Evolutionary conservation across 257 asterid species (phyloP), one percentile per base, ranked within the genome.

Genomic region (Scutellaria barbata): DNA sequence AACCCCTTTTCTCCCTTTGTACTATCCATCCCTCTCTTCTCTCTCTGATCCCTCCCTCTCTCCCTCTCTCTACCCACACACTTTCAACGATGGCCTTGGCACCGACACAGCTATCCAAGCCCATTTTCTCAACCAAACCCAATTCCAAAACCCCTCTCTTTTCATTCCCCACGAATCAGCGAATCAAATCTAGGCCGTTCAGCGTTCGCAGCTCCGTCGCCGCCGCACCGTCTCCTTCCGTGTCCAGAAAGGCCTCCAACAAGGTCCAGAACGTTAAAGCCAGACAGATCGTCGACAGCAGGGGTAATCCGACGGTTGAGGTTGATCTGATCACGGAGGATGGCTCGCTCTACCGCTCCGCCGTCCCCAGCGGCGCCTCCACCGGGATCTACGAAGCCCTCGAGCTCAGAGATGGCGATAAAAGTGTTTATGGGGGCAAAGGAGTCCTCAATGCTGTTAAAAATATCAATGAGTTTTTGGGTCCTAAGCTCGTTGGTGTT

Each of bases 281-380:
- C 5, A 84, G 99, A 68, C 99, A 94, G 96, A 94, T 94, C 85
- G 81, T 91, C 35, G 99, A 94, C 76, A 94, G 99, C 88, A 85
- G 99, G 57, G 99, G 99, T 0, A 94, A 94, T 80, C 99, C 99
- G 41, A 94, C 98, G 50, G 96, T 94, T 5, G 99, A 94, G 92
- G 99, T 94, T 76, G 99, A 94, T 84, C 87, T 94, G 75, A 71
- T 88, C 37, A 89, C 96, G 43, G 96, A 73, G 61, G 96, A 88
- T 76, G 95, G 77, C 47, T 71, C 83, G 51, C 82, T 94, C 6
- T 89, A 83, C 42, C 87, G 99, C 48, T 94, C 99, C 60, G 99
- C 99, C 25, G 99, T 94, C 42, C 99, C 99, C 10, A 94, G 99
- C 79, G 99, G 98, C 16, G 99, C 99, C 63, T 91, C 99, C 45